These are phyloP conservation scores for Boechera retrofracta DNA, from an alignment of 345 rosid genomes.

Conservation along the genomic window DNA sequence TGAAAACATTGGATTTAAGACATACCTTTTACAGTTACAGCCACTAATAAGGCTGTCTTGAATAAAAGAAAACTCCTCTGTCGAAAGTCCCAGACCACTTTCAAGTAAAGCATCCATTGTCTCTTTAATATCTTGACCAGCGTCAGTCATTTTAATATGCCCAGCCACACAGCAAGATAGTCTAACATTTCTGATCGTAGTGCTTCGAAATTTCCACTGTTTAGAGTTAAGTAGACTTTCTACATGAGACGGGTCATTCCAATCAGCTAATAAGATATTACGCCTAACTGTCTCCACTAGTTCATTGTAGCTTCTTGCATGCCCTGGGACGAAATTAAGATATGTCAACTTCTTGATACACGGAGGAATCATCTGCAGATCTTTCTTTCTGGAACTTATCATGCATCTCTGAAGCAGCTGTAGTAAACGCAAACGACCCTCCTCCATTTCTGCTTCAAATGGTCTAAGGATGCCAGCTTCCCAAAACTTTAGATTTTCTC, in stretches of 20 bases:
- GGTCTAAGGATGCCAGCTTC: constrained; percentile 92
- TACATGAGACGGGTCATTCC: constrained; percentile 99
- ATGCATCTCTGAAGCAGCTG: constrained; percentile 81
- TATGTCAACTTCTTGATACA: constrained; percentile 82
- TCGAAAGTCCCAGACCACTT: constrained; percentile 62
- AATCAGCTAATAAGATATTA: constrained; percentile 91
- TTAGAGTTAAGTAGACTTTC: constrained; percentile 95
- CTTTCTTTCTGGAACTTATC: constrained; percentile 95
- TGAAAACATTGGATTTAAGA: constrained; percentile 33
- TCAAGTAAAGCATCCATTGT: constrained; percentile 83
- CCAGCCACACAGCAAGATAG: constrained; percentile 98
- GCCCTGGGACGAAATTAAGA: constrained; percentile 76
- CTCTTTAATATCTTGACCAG: constrained; percentile 92
- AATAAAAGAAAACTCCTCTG: constrained; percentile 72
- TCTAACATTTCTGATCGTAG: constrained; percentile 80
- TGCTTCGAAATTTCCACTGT: constrained; percentile 89
- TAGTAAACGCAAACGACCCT: constrained; percentile 75
- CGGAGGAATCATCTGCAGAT: constrained; percentile 87
- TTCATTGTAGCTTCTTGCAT: constrained; percentile 94
- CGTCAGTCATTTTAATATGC: constrained; percentile 81
- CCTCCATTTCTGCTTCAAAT: constrained; percentile 91
- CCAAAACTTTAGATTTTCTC: constrained; percentile 81
- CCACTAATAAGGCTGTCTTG: constrained; percentile 75
- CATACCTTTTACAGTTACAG: constrained; percentile 84
- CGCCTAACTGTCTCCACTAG: constrained; percentile 89